Percentiles rank a stretch among this genome's conserved stretches.
Evolutionary conservation across 352 stramenopile species (phyloP).

Genomic region (Globisporangium barbulae): DNA sequence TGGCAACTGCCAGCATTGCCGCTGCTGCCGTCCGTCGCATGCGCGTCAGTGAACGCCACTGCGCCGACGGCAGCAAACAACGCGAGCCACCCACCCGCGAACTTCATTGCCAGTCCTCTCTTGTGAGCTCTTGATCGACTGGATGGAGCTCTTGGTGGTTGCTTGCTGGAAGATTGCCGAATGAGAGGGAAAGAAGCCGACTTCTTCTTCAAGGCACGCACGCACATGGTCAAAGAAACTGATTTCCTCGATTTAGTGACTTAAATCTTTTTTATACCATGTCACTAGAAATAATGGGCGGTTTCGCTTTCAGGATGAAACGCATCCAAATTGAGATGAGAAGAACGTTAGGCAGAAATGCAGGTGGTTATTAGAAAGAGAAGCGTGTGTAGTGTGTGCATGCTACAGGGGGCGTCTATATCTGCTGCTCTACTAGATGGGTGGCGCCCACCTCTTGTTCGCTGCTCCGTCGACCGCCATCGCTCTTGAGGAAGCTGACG

Average conservation of each 20-base stretch:
- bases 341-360: neutral
- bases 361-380: neutral
- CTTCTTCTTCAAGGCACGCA: neutral
- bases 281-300: neutral
- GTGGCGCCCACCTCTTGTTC: neutral
- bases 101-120: slow-evolving; percentile 4
- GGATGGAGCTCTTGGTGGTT: neutral
- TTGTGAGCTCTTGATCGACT: neutral
- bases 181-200: slow-evolving; percentile 1
- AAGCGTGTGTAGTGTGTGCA: neutral
- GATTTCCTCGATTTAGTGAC: slow-evolving; percentile 1
- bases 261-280: neutral
- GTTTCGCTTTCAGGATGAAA: neutral
- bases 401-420: neutral
- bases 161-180: slow-evolving; percentile 8
- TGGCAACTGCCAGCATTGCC: slow-evolving; percentile 12
- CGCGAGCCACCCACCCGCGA: slow-evolving; percentile 8
- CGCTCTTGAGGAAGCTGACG: neutral
- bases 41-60: neutral
- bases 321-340: neutral
- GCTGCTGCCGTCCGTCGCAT: neutral
- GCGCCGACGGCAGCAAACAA: neutral
- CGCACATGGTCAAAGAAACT: neutral
- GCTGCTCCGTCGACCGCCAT: neutral
- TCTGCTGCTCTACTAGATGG: slow-evolving; percentile 5